Evolutionary conservation across 768 basidiomycete genomes (phyloP).

Genomic region (Crucibulum laeve): DNA sequence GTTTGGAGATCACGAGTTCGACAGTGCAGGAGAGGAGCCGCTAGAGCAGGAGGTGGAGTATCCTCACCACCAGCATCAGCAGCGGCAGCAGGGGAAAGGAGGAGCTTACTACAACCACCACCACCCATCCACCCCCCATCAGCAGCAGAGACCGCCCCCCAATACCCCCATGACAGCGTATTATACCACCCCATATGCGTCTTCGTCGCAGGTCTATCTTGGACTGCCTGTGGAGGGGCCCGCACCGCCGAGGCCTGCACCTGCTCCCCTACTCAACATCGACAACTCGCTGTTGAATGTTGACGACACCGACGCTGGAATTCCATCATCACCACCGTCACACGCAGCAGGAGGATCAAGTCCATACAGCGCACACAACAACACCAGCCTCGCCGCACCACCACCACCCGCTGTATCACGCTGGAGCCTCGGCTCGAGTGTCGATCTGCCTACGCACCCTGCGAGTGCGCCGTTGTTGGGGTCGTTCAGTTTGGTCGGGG

Average conservation of each 20-base stretch:
- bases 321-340: no score
- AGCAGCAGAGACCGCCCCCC: slow-evolving; percentile 9
- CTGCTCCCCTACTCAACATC: not conserved
- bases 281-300: not conserved
- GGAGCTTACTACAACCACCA: not conserved
- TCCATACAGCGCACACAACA: no score
- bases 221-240: slow-evolving; percentile 5
- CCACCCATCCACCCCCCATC: not conserved
- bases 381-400: not conserved
- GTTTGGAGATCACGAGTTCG: not conserved
- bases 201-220: slow-evolving; percentile 23
- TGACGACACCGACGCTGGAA: no score
- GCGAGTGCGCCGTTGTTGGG: not conserved
- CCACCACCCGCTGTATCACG: slow-evolving; percentile 7
- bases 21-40: no score
- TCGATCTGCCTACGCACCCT: not conserved
- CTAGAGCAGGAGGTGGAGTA: no score
- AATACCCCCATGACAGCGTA: slow-evolving; percentile 13
- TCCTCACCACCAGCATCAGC: no score
- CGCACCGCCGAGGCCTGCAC: not conserved
- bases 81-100: not conserved
- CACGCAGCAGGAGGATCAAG: no score
- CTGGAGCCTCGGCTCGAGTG: slow-evolving; percentile 13
- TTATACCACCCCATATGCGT: slow-evolving; percentile 12
- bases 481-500: no score